Conservation (phyloP, 257 asterid genomes). For the Knoxia roxburghii region DNA sequence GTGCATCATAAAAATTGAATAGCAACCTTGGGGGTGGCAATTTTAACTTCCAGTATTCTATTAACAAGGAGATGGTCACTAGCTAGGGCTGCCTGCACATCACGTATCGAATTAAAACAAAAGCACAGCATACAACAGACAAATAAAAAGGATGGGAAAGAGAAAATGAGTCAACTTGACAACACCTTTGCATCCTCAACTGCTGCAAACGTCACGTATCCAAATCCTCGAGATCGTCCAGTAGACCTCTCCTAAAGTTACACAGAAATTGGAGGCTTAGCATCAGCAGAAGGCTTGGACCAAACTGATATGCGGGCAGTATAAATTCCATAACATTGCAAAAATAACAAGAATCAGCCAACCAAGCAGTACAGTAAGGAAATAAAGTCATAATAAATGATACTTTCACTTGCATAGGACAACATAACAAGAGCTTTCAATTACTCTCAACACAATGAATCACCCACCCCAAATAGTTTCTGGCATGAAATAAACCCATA, state of each 20-base stretch:
- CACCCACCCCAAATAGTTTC: too few species aligned
- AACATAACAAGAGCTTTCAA: background rate
- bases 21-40: slow-evolving; percentile 92
- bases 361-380: too few species aligned
- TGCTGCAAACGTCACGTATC: slow-evolving; percentile 82
- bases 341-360: too few species aligned
- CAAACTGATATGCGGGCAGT: too few species aligned
- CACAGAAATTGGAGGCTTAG: slow-evolving; percentile 3
- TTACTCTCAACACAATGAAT: too few species aligned
- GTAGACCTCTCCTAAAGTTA: slow-evolving; percentile 71
- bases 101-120: slow-evolving; percentile 11
- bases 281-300: background rate
- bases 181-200: slow-evolving; percentile 85
- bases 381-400: too few species aligned
- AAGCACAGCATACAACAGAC: slow-evolving; percentile 6
- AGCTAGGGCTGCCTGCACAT: slow-evolving; percentile 63
- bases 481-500: background rate
- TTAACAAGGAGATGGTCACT: slow-evolving; percentile 82
- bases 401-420: background rate
- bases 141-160: background rate
- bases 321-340: too few species aligned
- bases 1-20: background rate
- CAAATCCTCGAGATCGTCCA: slow-evolving; percentile 98
- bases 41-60: slow-evolving; percentile 89
- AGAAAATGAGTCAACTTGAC: slow-evolving; percentile 1